Base-by-base conservation (phyloP, 176 grass and related monocot species). In the Puya raimondii region DNA sequence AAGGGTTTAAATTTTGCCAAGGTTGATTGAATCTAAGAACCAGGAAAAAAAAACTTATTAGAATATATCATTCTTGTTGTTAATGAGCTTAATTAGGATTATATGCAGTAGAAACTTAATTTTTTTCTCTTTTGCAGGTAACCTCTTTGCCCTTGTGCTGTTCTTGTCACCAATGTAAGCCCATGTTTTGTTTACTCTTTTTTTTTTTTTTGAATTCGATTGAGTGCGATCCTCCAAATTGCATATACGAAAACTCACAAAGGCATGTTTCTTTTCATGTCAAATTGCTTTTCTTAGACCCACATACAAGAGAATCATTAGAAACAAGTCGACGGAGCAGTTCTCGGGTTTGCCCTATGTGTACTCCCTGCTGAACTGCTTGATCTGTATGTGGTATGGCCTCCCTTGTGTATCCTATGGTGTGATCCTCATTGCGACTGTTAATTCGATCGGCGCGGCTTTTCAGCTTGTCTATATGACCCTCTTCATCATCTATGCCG, bases 341-440 rank as follows among this genome's bases (percentile, higher is more conserved):
- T 99, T 99, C 86, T 99, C 94, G 13, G 86, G 77, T 5, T 81
- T 82, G 80, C 94, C 94, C 1, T 99, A 99, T 81, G 77, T 99
- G 14, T 99, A 99, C 82, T 99, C 94, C 26, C 79, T 99, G 15
- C 80, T 99, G 69, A 99, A 82, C 68, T 99, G 94, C 81, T 83
- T 99, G 23, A 90, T 99, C 72, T 99, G 94, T 71, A 73, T 88
- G 80, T 99, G 89, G 94, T 99, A 99, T 72, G 94, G 87, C 47
- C 84, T 99, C 42, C 94, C 94, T 64, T 65, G 77, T 18, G 82
- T 99, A 22, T 99, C 94, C 64, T 93, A 93, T 58, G 94, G 89
- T 12, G 94, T 99, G 49, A 53, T 90, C 49, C 77, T 99, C 6
- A 72, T 99, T 53, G 69, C 81, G 69, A 90, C 94, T 11, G 89